Evolutionary conservation across 495 filamentous ascomycete species (phyloP), one percentile per base, ranked within the genome.

Genomic region (Cercophora sp.): DNA sequence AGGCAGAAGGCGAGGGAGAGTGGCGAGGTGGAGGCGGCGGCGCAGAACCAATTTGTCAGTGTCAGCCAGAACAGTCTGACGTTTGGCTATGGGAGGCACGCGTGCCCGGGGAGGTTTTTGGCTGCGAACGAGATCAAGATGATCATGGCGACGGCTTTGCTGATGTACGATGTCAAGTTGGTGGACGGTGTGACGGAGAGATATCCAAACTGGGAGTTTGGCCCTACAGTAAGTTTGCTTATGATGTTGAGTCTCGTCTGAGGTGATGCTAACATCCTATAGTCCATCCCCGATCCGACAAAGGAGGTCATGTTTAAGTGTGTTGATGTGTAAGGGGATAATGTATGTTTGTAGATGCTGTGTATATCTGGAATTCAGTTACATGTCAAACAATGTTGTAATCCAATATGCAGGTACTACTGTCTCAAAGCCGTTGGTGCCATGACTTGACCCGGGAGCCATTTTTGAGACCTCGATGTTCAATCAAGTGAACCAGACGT

Each of bases 161-260:
- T 79, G 41, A 75, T 78, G 43, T 84, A 82, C 43, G 82, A 86
- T 26, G 69, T 79, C 56, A 66, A 73, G 51, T 39, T 57, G 20
- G 52, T 45, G 35, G 50, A 57, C 5, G 57, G 60, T 3, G 47
- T 32, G 35, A 34, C 32, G 51, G 60, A 35, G 31, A 29, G 60
- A 46, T 52, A 54, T 20, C 37, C 25, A 19, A 55, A 58, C 19
- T 15, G 52, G 42, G 46, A 42, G 46, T 44, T 51, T 48, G 46
- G 36, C 8, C 13, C 29, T 32, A 32, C 29, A 13, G 29, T 32
- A 32, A 32, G 29, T 32, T 13, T 32, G 8, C 13, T 13, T 32
- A 13, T 32, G 13, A 6, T 32, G 29, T 32, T 32, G 29, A 6
- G 8, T 6, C 29, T 32, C 13, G 29, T 13, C 13, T 6, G 13